Evolutionary conservation across 352 stramenopile species (phyloP), one percentile per base, ranked within the genome.

Genomic region (Globisporangium carolinianum): DNA sequence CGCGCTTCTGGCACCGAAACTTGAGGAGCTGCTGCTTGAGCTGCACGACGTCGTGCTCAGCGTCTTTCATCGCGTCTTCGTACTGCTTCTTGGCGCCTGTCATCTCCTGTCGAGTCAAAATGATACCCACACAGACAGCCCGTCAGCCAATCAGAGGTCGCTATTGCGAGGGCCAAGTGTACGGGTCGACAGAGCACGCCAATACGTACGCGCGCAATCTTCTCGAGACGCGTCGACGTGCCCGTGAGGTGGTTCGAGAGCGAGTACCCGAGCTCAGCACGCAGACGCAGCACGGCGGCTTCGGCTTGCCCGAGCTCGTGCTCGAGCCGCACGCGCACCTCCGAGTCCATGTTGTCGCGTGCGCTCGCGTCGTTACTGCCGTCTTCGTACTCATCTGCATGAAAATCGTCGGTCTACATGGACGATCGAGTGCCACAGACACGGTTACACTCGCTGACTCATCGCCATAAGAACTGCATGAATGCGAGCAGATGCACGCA

Each of bases 1-100:
- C 83, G 32, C 79, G 76, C 62, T 86, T 89, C 57, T 93, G 83
- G 24, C 75, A 83, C 3, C 80, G 79, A 60, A 81, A 85, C 70
- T 90, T 91, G 42, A 93, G 71, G 11, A 93, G 47, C 51, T 89
- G 66, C 49, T 91, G 78, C 50, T 81, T 87, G 45, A 90, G 51
- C 39, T 87, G 65, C 37, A 77, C 53, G 6, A 74, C 64, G 38
- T 88, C 73, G 46, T 83, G 63, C 39, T 81, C 76, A 43, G 65
- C 74, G 1, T 65, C 61, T 53, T 79, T 75, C 66, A 78, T 75
- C 48, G 85, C 65, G 17, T 88, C 79, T 41, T 93, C 83, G 46
- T 86, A 93, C 38, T 77, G 63, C 51, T 84, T 83, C 55, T 91
- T 89, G 9, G 76, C 72, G 10, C 62, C 62, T 1, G 77, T 66